phyloP scores from a whole-genome alignment of 176 grass and related monocot genomes.

The Phoenix dactylifera region DNA sequence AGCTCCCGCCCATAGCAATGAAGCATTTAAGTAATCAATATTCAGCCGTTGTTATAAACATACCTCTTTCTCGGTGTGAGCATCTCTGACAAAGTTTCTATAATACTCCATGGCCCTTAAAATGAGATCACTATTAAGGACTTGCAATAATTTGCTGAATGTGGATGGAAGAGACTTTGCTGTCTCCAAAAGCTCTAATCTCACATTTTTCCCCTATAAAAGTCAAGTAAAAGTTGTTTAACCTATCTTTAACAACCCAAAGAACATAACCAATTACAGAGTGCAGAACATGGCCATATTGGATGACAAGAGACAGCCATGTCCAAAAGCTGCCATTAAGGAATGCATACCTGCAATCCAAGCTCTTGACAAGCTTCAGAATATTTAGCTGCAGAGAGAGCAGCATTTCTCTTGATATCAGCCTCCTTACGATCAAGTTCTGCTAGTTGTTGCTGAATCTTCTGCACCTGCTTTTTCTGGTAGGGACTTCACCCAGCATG shows the following conservation, averaged over 20 bases:
- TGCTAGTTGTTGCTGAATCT: slow-evolving; percentile 78
- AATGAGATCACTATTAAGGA: slow-evolving; percentile 55
- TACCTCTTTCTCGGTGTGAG: slow-evolving; percentile 90
- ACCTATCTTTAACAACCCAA: neutral
- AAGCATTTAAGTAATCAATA: no score
- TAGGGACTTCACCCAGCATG: slow-evolving; percentile 50
- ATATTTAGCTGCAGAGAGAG: slow-evolving; percentile 69
- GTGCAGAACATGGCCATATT: no score
- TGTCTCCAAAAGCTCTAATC: slow-evolving; percentile 71
- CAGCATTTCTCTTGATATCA: slow-evolving; percentile 71
- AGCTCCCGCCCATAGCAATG: no score
- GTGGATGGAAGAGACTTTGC: slow-evolving; percentile 67
- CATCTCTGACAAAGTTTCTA: slow-evolving; percentile 64
- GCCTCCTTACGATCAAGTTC: slow-evolving; percentile 83
- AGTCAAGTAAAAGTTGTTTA: neutral
- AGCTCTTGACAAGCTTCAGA: slow-evolving; percentile 86
- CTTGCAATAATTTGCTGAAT: slow-evolving; percentile 70
- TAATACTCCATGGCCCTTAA: slow-evolving; percentile 67
- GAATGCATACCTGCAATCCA: slow-evolving; percentile 50
- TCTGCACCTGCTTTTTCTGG: slow-evolving; percentile 90
- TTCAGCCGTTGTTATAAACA: neutral
- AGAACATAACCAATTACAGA: neutral
- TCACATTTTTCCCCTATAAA: slow-evolving; percentile 60
- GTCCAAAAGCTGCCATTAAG: no score
- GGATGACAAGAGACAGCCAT: no score